Percentiles rank a stretch among this genome's conserved stretches.
Conservation (phyloP, 306 rosid species). For the Dryas drummondii region DNA sequence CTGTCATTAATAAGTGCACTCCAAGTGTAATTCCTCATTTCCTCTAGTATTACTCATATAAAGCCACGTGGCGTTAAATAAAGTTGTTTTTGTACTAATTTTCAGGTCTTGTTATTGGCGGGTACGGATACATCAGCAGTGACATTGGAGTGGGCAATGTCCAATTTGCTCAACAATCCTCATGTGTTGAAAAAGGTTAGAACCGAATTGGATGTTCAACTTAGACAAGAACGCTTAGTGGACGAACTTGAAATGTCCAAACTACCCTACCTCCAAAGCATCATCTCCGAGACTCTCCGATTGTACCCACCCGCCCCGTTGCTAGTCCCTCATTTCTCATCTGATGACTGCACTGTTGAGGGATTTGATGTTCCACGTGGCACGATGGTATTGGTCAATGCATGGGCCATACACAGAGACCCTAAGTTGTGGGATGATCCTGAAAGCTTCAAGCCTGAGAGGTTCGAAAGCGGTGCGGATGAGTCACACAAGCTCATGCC, state of each 20-base stretch:
- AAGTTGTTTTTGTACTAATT: too few relatives aligned
- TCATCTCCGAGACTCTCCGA: conserved; percentile 40
- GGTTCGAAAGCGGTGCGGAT: too few relatives aligned
- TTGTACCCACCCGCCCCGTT: conserved; percentile 38
- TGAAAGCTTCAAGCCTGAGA: too few relatives aligned
- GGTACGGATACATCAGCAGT: conserved; percentile 57
- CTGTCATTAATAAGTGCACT: too few relatives aligned
- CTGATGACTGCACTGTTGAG: conserved; percentile 32
- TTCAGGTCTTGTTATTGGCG: conserved; percentile 35
- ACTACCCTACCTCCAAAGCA: conserved; percentile 39
- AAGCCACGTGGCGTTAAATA: too few relatives aligned
- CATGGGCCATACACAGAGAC: too few relatives aligned
- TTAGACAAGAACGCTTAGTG: conserved; percentile 30
- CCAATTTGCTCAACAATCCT: conserved; percentile 57
- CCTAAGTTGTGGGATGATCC: too few relatives aligned
- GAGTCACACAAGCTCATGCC: too few relatives aligned
- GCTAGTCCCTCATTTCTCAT: conserved; percentile 41
- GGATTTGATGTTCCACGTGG: conserved; percentile 49
- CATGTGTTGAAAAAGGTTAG: conserved; percentile 38
- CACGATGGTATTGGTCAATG: too few relatives aligned
- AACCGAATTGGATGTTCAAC: conserved; percentile 32
- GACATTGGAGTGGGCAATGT: conserved; percentile 64
- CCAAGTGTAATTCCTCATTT: too few relatives aligned
- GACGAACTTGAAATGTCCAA: conserved; percentile 46
- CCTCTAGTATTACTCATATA: too few relatives aligned